phyloP scores from a whole-genome alignment of 2,329 filamentous ascomycete species.

The Colletotrichum abscissum region DNA sequence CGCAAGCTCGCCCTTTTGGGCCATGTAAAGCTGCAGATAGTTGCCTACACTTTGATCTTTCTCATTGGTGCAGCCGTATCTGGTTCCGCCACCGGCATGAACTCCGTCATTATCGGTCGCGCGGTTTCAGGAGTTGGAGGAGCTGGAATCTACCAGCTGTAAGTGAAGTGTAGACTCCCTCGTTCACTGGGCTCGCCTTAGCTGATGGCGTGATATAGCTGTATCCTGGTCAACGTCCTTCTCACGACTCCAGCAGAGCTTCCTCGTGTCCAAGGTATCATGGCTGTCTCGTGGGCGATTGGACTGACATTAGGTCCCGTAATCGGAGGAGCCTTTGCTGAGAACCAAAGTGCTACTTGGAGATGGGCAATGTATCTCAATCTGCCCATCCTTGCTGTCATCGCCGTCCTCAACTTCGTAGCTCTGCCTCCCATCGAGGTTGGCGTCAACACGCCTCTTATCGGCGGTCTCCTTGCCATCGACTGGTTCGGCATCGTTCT shows the following conservation, averaged over 20 bases:
- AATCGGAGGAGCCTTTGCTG: conserved; percentile 46
- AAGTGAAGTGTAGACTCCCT: conserved; percentile 3
- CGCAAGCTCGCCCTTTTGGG: conserved; percentile 47
- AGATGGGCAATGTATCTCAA: conserved; percentile 66
- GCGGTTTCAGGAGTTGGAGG: conserved; percentile 46
- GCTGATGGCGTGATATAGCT: not conserved
- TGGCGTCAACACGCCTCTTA: conserved; percentile 35
- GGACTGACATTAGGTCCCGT: conserved; percentile 38
- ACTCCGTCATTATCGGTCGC: conserved; percentile 45
- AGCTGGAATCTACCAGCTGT: conserved; percentile 46
- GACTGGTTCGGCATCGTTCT: conserved; percentile 46
- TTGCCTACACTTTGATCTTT: conserved; percentile 42
- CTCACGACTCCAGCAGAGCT: conserved; percentile 41
- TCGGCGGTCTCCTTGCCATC: conserved; percentile 39
- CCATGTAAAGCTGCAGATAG: conserved; percentile 44
- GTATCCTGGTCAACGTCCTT: conserved; percentile 37
- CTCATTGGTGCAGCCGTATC: conserved; percentile 43
- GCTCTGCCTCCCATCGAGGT: conserved; percentile 52
- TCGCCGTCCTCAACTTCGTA: conserved; percentile 54
- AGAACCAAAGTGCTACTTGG: conserved; percentile 51
- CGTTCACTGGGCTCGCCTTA: not conserved
- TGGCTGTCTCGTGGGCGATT: conserved; percentile 42
- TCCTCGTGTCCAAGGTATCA: conserved; percentile 40
- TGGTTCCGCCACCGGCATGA: conserved; percentile 44
- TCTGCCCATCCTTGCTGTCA: conserved; percentile 52